Evolutionary conservation across 2,329 filamentous ascomycete genomes (phyloP), one percentile per base, ranked within the genome.

Genomic region (Aspergillus sp.): DNA sequence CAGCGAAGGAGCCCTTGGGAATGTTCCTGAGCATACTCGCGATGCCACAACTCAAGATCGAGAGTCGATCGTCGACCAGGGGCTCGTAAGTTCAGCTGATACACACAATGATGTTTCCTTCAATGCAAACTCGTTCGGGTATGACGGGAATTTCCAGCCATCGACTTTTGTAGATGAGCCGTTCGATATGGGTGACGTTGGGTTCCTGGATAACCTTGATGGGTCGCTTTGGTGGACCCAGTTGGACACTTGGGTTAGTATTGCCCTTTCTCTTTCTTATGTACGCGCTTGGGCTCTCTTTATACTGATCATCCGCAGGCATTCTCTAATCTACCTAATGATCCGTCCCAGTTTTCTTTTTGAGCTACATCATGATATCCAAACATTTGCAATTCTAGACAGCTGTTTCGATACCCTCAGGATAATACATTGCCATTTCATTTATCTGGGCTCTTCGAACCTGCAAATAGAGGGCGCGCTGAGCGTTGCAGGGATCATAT

Each of bases 191-290:
- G 65, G 68, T 15, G 70, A 72, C 53, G 49, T 63, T 15, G 64
- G 66, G 6, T 62, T 72, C 24, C 57, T 75, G 39, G 71, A 72
- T 15, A 74, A 66, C 20, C 59, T 74, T 6, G 73, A 74, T n/a
- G 71, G 71, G 5, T 72, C 72, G 3, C 60, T 69, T 18, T 74
- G 72, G 71, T 75, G 73, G 72, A 66, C 72, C 13, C 71, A 75
- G 26, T 60, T 74, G 34, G 73, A 75, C 55, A 73, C 72, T 24
- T 75, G 72, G 73, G 73, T 74, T 59, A 56, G 70, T 63, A 5
- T 24, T 47, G 8, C 8, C 36, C 15, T 17, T 32, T 3, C 12
- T 34, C 5, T 24, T 13, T 2, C 18, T 39, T n/a, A 13, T 11
- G 45, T 15, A 41, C 38, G 13, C 2, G 13, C 26, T 22, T 26